phyloP scores from a whole-genome alignment of 352 stramenopile genomes.

The Phytophthora pluvialis region DNA sequence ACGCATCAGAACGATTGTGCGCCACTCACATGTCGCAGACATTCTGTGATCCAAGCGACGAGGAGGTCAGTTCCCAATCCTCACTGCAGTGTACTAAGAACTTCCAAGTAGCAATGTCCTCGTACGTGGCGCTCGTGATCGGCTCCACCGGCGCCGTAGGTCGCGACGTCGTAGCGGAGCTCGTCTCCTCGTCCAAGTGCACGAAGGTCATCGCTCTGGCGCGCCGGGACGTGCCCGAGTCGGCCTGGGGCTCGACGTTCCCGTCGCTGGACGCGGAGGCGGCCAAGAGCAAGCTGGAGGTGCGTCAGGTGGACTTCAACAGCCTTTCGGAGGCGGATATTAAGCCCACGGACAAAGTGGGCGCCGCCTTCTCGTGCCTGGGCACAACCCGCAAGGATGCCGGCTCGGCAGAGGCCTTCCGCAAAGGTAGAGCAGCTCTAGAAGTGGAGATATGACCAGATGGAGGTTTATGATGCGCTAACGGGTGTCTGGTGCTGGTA shows the following conservation, averaged over 20 bases:
- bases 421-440: constrained; percentile 53
- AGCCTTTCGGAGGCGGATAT: constrained; percentile 44
- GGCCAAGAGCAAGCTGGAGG: constrained; percentile 62
- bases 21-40: constrained; percentile 20
- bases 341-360: constrained; percentile 49
- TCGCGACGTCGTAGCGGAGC: constrained; percentile 70
- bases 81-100: neutral
- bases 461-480: constrained; percentile 12
- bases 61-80: constrained; percentile 23
- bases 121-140: constrained; percentile 75
- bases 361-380: constrained; percentile 75
- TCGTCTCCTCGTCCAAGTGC: constrained; percentile 69
- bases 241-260: constrained; percentile 54
- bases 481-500: constrained; percentile 5
- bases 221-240: constrained; percentile 63
- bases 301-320: constrained; percentile 70
- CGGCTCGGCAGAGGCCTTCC: constrained; percentile 70
- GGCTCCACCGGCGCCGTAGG: constrained; percentile 77
- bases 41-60: neutral
- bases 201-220: constrained; percentile 73
- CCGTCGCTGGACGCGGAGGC: constrained; percentile 46
- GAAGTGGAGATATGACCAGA: neutral
- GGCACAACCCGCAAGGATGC: constrained; percentile 77
- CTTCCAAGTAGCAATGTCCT: constrained; percentile 8
- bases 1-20: constrained; percentile 6